Evolutionary conservation across 306 rosid genomes (phyloP).

Genomic region (Ochetophila trinervis): DNA sequence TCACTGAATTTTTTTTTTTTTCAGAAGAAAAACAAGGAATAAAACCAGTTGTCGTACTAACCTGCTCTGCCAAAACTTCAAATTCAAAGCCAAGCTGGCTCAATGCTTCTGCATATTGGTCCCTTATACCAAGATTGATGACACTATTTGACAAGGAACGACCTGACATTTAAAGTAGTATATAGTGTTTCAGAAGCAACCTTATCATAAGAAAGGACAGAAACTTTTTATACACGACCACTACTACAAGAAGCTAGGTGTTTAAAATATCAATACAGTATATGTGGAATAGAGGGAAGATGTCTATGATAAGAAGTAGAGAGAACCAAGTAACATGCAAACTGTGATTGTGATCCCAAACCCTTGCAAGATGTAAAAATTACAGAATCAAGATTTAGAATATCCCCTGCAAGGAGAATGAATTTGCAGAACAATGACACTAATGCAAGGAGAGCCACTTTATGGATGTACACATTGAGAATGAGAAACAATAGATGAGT

Average conservation of each 20-base stretch:
- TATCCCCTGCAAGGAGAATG: background rate
- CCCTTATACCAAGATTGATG: constrained; percentile 69
- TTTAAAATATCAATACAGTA: too few species aligned
- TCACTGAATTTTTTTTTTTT: background rate
- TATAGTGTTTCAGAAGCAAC: constrained; percentile 8
- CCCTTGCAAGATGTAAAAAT: too few species aligned
- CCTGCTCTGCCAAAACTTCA: constrained; percentile 80
- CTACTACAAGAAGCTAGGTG: background rate
- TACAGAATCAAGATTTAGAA: background rate
- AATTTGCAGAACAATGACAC: background rate
- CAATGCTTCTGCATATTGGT: constrained; percentile 71
- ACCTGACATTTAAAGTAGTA: constrained; percentile 44
- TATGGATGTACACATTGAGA: too few species aligned
- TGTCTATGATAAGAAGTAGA: too few species aligned
- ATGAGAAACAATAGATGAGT: too few species aligned
- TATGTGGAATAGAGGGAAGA: too few species aligned
- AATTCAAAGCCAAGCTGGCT: constrained; percentile 75
- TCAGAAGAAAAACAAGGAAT: background rate
- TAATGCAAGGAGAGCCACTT: background rate
- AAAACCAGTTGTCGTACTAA: background rate
- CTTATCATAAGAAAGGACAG: background rate
- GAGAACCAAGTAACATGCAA: too few species aligned
- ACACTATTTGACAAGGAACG: constrained; percentile 76
- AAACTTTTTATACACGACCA: background rate
- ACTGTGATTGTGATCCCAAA: too few species aligned